Percentiles rank a stretch among this genome's conserved stretches.
phyloP scores from a whole-genome alignment of 2,329 filamentous ascomycete species.

The Chaetomium sp. region DNA sequence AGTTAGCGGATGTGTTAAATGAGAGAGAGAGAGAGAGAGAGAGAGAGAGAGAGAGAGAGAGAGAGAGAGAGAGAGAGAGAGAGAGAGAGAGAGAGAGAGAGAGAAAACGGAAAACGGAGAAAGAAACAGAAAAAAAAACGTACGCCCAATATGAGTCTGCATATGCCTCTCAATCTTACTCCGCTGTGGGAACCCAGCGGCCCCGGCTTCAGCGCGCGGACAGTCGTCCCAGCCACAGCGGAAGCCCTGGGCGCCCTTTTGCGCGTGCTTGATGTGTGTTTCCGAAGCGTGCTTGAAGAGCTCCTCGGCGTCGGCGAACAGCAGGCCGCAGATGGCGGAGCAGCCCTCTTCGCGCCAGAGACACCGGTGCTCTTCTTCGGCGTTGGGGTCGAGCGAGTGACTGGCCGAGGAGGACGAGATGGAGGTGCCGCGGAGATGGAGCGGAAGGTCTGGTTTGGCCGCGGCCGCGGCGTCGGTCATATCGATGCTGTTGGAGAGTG shows the following conservation, averaged over 20 bases:
- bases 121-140: slow-evolving; percentile 26
- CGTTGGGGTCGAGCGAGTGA: slow-evolving; percentile 7
- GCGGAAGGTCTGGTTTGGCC: slow-evolving; percentile 7
- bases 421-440: slow-evolving; percentile 16
- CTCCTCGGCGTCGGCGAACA: slow-evolving; percentile 39
- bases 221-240: slow-evolving; percentile 53
- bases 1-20: no score
- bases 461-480: slow-evolving; percentile 13
- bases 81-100: not conserved
- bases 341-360: slow-evolving; percentile 26
- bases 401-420: slow-evolving; percentile 11
- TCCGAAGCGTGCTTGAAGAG: slow-evolving; percentile 51
- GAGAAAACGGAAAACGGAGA: not conserved
- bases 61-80: not conserved
- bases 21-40: not conserved
- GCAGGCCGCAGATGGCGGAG: slow-evolving; percentile 23
- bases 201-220: slow-evolving; percentile 37
- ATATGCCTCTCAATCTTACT: slow-evolving; percentile 60
- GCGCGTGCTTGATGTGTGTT: slow-evolving; percentile 41
- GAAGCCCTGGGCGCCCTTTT: slow-evolving; percentile 41
- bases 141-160: slow-evolving; percentile 59
- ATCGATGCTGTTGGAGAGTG: slow-evolving; percentile 18
- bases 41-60: not conserved
- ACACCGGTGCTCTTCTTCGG: slow-evolving; percentile 25
- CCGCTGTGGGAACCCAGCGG: slow-evolving; percentile 49